Conservation (phyloP, 352 stramenopile genomes). For the Phytophthora pini region DNA sequence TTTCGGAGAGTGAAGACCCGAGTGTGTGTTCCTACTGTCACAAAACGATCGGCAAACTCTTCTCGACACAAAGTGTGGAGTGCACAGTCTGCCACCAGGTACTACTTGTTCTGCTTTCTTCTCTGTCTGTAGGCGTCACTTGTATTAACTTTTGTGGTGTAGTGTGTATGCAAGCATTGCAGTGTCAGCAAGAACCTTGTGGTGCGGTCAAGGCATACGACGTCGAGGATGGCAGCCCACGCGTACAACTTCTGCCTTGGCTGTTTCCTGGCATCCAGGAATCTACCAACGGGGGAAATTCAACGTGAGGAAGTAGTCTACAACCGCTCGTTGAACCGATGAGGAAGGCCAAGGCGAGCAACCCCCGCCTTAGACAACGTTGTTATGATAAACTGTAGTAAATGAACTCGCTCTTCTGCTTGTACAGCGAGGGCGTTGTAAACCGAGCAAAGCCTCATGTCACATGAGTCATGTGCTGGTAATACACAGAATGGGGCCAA, state of each 20-base stretch:
- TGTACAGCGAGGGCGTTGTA: too few species aligned
- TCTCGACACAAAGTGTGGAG: slow-evolving; percentile 21
- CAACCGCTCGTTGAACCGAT: slow-evolving; percentile 7
- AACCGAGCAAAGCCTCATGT: too few species aligned
- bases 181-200: slow-evolving; percentile 35
- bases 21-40: slow-evolving; percentile 13
- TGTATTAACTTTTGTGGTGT: slow-evolving; percentile 9
- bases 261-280: slow-evolving; percentile 42
- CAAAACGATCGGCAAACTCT: slow-evolving; percentile 28
- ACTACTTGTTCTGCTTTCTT: not conserved
- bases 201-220: slow-evolving; percentile 19
- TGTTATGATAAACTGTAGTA: not conserved
- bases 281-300: slow-evolving; percentile 30
- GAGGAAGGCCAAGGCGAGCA: not conserved
- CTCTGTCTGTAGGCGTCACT: not conserved
- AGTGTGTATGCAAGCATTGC: slow-evolving; percentile 37
- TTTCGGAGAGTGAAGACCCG: slow-evolving; percentile 9
- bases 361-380: not conserved
- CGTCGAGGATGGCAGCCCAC: slow-evolving; percentile 18
- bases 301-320: slow-evolving; percentile 45
- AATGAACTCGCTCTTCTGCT: not conserved
- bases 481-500: slow-evolving; percentile 43
- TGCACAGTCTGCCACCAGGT: slow-evolving; percentile 35
- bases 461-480: not conserved
- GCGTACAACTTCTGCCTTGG: slow-evolving; percentile 47